Base-by-base conservation (phyloP, 139 green algal species). In the Tetraselmis chui region DNA sequence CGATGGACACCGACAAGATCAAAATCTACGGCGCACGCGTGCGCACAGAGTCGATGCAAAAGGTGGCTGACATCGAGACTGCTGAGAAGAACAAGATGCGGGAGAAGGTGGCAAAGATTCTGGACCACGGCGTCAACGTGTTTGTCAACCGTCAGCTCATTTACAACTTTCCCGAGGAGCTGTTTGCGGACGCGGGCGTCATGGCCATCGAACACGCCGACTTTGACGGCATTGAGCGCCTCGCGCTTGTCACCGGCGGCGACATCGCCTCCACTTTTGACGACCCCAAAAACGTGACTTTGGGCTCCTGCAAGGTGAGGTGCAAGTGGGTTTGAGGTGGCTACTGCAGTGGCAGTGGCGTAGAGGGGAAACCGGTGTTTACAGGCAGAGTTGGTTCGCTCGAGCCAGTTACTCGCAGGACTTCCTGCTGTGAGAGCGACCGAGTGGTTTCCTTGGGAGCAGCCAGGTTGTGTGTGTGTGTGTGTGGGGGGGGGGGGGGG, bases 1-100 rank as follows among this genome's bases (percentile, higher is more conserved):
- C 97, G 58, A 99, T 99, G 97, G 97, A 99, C 90, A 98, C 95
- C 0, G 97, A 99, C 88, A 99, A 99, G 89, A 95, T 99, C 90
- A 99, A 99, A 90, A 99, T 99, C 87, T 99, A 99, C 84, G 94
- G 94, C 23, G 92, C 91, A 0, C 84, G 90, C 26, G 91, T 95
- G 31, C 87, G 91, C 26, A 91, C 93, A 23, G 91, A 96, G 85
- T 86, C 76, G 29, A 91, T 93, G 24, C 76, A 45, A 5, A 78
- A 92, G 87, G 94, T 97, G 78, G 96, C 92, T 0, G 95, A 98
- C 30, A 98, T 99, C 45, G 97, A 99, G 88, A 90, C 89, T 58
- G 97, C 97, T 2, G 97, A 99, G 90, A 97, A 96, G 89, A 87
- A 94, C 2, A 99, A 99, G 92, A 99, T 99, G 97, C 78, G 81